Conservation (phyloP, 805 yeast species). For the Kodamaea jinghongensis region DNA sequence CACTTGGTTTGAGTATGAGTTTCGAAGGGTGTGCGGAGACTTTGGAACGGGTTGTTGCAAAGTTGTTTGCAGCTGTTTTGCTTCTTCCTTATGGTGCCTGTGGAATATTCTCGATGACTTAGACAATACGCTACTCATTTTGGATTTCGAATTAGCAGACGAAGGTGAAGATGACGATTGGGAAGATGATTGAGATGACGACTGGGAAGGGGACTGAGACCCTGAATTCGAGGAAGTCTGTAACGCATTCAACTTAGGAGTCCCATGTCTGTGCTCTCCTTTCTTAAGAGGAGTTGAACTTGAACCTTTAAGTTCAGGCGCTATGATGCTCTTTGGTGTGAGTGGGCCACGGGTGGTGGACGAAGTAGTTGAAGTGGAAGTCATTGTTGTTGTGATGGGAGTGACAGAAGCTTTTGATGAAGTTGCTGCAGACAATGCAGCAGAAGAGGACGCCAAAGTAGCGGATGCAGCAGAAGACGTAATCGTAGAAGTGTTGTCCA, state of each 20-base stretch:
- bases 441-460: too few species aligned
- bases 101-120: constrained; percentile 29
- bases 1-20: constrained; percentile 33
- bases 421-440: too few species aligned
- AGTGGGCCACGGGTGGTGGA: neutral
- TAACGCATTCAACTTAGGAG: neutral
- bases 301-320: too few species aligned
- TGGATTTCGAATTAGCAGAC: constrained; percentile 2
- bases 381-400: too few species aligned
- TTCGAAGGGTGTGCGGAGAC: constrained; percentile 18
- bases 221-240: neutral
- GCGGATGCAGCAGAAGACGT: too few species aligned
- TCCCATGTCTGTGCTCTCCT: too few species aligned
- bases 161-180: neutral
- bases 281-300: too few species aligned
- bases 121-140: constrained; percentile 24
- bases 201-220: neutral
- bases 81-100: constrained; percentile 15
- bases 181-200: neutral
- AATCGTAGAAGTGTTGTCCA: too few species aligned
- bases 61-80: constrained; percentile 1
- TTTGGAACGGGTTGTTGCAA: constrained; percentile 7
- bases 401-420: too few species aligned
- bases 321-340: too few species aligned
- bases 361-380: neutral